Evolutionary conservation across 352 stramenopile genomes (phyloP).

Genomic region (Globisporangium iwayamae): DNA sequence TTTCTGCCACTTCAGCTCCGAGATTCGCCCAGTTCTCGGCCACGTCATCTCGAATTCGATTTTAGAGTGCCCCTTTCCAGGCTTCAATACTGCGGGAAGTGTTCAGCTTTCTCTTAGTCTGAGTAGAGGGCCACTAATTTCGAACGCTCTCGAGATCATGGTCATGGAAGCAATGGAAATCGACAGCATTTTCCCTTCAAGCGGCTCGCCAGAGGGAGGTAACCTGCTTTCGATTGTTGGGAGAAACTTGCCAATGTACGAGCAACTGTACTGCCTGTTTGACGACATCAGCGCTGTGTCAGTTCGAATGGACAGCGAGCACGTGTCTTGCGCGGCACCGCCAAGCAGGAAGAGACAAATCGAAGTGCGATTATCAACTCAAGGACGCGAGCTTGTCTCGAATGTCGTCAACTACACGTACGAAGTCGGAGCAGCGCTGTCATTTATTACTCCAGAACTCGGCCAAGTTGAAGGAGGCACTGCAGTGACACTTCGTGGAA

Average conservation of each 20-base stretch:
- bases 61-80: slow-evolving; percentile 1
- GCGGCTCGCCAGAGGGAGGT: not conserved
- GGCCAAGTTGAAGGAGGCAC: slow-evolving; percentile 12
- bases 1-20: slow-evolving; percentile 1
- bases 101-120: not conserved
- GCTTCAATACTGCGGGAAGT: not conserved
- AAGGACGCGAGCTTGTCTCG: not conserved
- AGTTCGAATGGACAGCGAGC: not conserved
- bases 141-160: slow-evolving; percentile 3
- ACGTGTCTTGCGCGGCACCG: not conserved
- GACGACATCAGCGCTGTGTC: not conserved
- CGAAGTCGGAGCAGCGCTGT: not conserved
- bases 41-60: slow-evolving; percentile 7
- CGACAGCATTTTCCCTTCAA: slow-evolving; percentile 1
- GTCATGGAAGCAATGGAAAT: slow-evolving; percentile 4
- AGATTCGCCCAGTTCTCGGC: not conserved
- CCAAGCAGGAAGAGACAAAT: not conserved
- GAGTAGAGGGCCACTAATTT: not conserved
- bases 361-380: slow-evolving; percentile 4
- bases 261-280: slow-evolving; percentile 13
- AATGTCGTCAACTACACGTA: slow-evolving; percentile 7
- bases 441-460: not conserved
- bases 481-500: slow-evolving; percentile 8
- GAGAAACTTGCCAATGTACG: not conserved
- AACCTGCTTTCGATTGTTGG: not conserved